Conservation (phyloP, 2,329 filamentous ascomycete species). For the Paramyrothecium sp. region DNA sequence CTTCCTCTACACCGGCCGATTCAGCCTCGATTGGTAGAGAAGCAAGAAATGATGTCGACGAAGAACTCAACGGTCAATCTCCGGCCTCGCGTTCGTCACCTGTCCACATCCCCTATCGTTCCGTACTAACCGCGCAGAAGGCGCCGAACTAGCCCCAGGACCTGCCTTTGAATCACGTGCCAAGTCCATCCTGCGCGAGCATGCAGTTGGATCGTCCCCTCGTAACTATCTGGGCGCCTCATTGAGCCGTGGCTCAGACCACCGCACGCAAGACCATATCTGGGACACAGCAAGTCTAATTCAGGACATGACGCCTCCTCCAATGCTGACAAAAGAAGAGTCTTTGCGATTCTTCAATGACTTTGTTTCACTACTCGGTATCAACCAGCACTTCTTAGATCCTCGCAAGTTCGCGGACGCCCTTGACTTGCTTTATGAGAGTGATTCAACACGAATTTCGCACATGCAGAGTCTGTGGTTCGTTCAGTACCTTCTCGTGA, state of each 20-base stretch:
- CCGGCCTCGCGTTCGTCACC: background rate
- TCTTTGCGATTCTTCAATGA: conserved; percentile 17
- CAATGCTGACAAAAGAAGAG: conserved; percentile 12
- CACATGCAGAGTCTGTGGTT: conserved; percentile 22
- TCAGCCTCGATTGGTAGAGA: background rate
- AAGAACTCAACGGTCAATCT: background rate
- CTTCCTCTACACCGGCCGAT: background rate
- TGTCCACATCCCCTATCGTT: background rate
- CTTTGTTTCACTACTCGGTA: conserved; percentile 20
- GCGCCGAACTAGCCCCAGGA: conserved; percentile 13
- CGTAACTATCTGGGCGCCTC: conserved; percentile 24
- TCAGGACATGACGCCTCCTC: conserved; percentile 15
- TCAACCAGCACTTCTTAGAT: conserved; percentile 26
- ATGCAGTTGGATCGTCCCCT: conserved; percentile 6
- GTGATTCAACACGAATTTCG: conserved; percentile 6
- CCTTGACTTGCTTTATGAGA: conserved; percentile 20
- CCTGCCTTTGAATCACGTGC: conserved; percentile 19
- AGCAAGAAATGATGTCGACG: background rate
- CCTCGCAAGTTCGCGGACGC: conserved; percentile 21
- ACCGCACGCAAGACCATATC: conserved; percentile 6
- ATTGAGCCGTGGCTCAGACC: conserved; percentile 21
- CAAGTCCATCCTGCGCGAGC: conserved; percentile 15
- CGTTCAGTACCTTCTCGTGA: conserved; percentile 23
- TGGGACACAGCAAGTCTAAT: conserved; percentile 16
- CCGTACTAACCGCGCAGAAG: background rate